phyloP scores from a whole-genome alignment of 352 stramenopile genomes.

The Phytophthora megakarya region DNA sequence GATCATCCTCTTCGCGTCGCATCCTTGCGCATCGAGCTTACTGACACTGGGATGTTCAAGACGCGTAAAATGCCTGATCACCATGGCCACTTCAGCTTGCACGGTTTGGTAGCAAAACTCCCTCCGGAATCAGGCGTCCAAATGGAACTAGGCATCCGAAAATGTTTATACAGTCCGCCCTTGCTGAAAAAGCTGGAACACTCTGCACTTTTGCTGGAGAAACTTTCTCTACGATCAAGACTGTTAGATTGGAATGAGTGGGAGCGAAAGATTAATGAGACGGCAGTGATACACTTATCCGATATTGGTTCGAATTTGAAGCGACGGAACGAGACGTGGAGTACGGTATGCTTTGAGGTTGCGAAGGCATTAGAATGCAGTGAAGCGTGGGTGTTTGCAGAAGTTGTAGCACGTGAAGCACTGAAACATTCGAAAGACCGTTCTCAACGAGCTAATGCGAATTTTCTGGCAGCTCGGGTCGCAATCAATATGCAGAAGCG shows the following conservation, averaged over 20 bases:
- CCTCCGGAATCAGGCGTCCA: conserved; percentile 45
- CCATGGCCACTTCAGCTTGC: conserved; percentile 45
- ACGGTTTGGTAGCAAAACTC: conserved; percentile 45
- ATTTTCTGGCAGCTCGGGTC: conserved; percentile 38
- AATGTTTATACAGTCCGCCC: conserved; percentile 17
- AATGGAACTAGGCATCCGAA: conserved; percentile 41
- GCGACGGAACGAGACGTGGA: conserved; percentile 50
- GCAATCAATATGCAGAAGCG: conserved; percentile 27
- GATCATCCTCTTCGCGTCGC: conserved; percentile 45
- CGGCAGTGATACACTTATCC: conserved; percentile 9
- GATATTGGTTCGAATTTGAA: conserved; percentile 14
- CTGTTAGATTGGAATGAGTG: conserved; percentile 41
- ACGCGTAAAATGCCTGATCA: conserved; percentile 42
- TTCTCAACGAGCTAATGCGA: conserved; percentile 26
- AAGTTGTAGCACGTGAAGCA: conserved; percentile 29
- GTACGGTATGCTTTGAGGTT: conserved; percentile 42
- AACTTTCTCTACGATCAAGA: conserved; percentile 3
- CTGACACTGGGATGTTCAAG: conserved; percentile 36
- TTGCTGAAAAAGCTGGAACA: conserved; percentile 30
- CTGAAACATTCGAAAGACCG: conserved; percentile 35
- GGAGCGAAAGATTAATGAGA: conserved; percentile 31
- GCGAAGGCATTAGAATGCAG: conserved; percentile 43
- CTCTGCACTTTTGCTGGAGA: conserved; percentile 10
- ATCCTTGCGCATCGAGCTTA: conserved; percentile 44
- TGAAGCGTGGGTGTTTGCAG: conserved; percentile 43